These are phyloP conservation scores for Endoconidiophora laricicola DNA, from an alignment of 2,329 filamentous ascomycete species.

Conservation along the genomic window DNA sequence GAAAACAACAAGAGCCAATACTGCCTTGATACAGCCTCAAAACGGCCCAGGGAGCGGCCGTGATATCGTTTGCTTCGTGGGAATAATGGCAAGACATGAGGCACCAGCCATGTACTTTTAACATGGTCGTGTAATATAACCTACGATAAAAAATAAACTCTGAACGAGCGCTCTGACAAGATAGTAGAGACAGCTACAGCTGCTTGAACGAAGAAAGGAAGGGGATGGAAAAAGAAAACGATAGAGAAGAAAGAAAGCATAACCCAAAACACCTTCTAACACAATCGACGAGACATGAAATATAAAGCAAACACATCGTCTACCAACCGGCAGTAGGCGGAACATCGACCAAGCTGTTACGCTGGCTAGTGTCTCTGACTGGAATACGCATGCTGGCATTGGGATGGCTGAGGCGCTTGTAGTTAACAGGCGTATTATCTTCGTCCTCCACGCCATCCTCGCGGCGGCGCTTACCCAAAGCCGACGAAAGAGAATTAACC, in stretches of 20 bases:
- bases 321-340: conserved; percentile 1
- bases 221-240: background rate
- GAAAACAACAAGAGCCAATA: background rate
- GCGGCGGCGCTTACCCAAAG: conserved; percentile 8
- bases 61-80: no score
- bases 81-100: no score
- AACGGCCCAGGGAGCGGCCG: background rate
- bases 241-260: background rate
- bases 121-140: no score
- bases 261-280: background rate
- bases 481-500: conserved; percentile 1
- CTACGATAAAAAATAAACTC: background rate
- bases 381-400: background rate
- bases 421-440: conserved; percentile 1
- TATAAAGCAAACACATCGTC: background rate
- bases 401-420: conserved; percentile 5
- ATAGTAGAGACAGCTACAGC: background rate
- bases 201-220: background rate
- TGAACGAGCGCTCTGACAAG: background rate
- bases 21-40: background rate
- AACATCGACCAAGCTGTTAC: background rate
- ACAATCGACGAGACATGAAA: no score
- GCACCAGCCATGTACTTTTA: no score
- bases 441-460: conserved; percentile 7
- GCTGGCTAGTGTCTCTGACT: background rate